Percentiles rank a stretch among this genome's conserved stretches.
These are phyloP conservation scores for Mariannaea sp. DNA, from an alignment of 2,329 filamentous ascomycete genomes.

Conservation along the genomic window DNA sequence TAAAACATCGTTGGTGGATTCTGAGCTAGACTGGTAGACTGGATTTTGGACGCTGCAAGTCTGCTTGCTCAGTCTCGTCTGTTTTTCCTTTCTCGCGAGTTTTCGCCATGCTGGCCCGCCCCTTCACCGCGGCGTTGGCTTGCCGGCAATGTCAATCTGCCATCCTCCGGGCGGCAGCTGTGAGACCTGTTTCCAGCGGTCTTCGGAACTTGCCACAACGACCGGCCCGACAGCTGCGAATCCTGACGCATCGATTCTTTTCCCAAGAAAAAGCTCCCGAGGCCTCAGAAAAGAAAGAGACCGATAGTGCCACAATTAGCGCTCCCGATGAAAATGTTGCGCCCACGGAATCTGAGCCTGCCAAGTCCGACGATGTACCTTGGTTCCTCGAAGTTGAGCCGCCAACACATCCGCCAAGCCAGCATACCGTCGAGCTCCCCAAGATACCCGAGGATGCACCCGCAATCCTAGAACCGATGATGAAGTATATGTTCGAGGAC, in stretches of 20 bases:
- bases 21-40: conserved; percentile 10
- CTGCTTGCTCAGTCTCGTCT: background rate
- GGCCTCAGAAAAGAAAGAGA: conserved; percentile 22
- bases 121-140: conserved; percentile 36
- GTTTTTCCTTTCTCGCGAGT: background rate
- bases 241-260: conserved; percentile 32
- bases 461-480: conserved; percentile 69
- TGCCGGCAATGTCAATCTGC: conserved; percentile 41
- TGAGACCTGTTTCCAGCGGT: conserved; percentile 25
- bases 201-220: conserved; percentile 34
- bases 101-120: conserved; percentile 40
- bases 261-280: conserved; percentile 26
- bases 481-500: conserved; percentile 81
- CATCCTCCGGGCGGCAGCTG: conserved; percentile 39
- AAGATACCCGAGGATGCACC: conserved; percentile 71
- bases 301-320: conserved; percentile 17
- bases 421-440: conserved; percentile 55
- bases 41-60: conserved; percentile 1
- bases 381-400: conserved; percentile 87
- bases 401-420: conserved; percentile 55
- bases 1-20: conserved; percentile 14
- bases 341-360: conserved; percentile 33
- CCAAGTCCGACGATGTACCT: conserved; percentile 51
- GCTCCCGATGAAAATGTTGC: conserved; percentile 26
- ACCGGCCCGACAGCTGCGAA: conserved; percentile 23